Conservation (phyloP, 257 asterid species). For the Penstemon barbatus region DNA sequence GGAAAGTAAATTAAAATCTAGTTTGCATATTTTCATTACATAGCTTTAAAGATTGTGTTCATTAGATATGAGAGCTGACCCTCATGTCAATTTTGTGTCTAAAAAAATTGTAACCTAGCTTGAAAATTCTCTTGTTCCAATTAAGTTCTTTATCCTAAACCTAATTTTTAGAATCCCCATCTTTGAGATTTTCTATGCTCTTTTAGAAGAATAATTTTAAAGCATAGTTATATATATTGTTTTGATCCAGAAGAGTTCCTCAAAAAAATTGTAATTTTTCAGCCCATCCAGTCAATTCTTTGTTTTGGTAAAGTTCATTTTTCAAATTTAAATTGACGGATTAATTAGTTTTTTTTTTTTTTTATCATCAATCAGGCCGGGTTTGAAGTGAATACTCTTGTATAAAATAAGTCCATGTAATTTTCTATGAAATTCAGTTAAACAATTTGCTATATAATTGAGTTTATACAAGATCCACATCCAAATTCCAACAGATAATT, state of each 20-base stretch:
- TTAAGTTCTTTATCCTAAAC: not conserved
- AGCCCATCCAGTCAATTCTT: not conserved
- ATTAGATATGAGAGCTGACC: slow-evolving; percentile 12
- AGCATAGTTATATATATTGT: too few relatives aligned
- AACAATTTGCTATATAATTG: too few relatives aligned
- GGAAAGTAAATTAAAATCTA: not conserved
- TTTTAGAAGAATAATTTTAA: not conserved
- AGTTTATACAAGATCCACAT: too few relatives aligned
- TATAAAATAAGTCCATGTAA: not conserved
- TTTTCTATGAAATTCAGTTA: not conserved
- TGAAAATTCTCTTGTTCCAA: slow-evolving; percentile 8
- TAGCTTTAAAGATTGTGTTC: not conserved
- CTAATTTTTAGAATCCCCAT: slow-evolving; percentile 8
- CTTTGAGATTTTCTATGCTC: not conserved
- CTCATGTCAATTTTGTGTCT: not conserved
- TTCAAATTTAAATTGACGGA: too few relatives aligned
- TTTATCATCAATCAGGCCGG: not conserved
- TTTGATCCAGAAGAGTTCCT: too few relatives aligned
- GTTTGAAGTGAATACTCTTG: not conserved
- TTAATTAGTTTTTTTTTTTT: too few relatives aligned
- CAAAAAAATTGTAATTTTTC: not conserved
- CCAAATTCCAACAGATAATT: not conserved
- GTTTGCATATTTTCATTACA: not conserved
- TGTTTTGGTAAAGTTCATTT: too few relatives aligned
- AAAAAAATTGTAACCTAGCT: slow-evolving; percentile 14